Evolutionary conservation across 1,284 basidiomycete genomes (phyloP), one percentile per base, ranked within the genome.

Genomic region (Trametes versicolor): DNA sequence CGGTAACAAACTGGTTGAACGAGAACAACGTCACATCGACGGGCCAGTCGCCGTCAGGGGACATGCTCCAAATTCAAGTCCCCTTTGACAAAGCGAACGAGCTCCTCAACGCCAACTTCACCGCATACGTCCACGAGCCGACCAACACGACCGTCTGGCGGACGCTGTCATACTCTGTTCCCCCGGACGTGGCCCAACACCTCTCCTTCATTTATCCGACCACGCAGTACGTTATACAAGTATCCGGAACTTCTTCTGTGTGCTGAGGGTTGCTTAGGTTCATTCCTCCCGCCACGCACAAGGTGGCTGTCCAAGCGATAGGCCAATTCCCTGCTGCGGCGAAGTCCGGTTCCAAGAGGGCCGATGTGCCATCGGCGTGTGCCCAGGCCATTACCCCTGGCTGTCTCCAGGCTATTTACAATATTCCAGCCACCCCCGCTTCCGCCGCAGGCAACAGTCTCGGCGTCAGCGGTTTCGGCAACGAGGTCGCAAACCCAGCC

Each of bases 371-470:
- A 10, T 2, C 53, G 10, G 9, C 23, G 17, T 67, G 65, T 27
- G 58, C 19, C 17, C 23, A 49, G 12, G 43, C 17, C 1, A 80
- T 87, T 52, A 87, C 85, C 0, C 85, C 85, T 10, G 72, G 80
- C 0, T 89, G 86, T 70, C 74, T 89, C 55, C 73, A 80, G 53
- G 77, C 78, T 4, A 67, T 88, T 39, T 89, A 88, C 73, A 85
- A 83, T 15, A 76, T 76, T 12, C 67, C 68, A 4, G 86, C 87
- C 62, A 77, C 78, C 0, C 84, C 84, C 2, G 68, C 72, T 4
- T 77, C 81, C 4, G 78, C 80, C 0, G 71, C 66, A 19, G 74
- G 67, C 34, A 88, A 85, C 72, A 81, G 76, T 37, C 76, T 88
- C 32, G 86, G 84, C 52, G 79, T 88, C 52, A 82, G 82, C 27